Conservation (phyloP, 805 yeast species). For the Ogataea nonfermentans region DNA sequence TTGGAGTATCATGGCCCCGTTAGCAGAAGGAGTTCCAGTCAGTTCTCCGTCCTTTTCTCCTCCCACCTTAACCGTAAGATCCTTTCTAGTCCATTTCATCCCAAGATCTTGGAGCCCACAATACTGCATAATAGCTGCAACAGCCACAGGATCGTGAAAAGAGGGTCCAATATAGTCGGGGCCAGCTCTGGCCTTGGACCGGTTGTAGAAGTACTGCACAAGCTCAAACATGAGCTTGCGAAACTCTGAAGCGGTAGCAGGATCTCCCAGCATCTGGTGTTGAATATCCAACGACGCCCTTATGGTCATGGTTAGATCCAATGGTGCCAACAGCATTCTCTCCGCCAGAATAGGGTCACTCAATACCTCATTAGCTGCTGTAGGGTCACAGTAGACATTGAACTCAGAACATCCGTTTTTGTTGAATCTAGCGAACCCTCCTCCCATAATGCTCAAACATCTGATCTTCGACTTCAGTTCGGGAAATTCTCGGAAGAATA, state of each 20-base stretch:
- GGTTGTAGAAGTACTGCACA: slow-evolving; percentile 47
- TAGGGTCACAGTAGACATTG: slow-evolving; percentile 73
- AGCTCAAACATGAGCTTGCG: slow-evolving; percentile 56
- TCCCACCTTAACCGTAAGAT: slow-evolving; percentile 18
- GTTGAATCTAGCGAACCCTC: slow-evolving; percentile 41
- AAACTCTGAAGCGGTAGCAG: slow-evolving; percentile 38
- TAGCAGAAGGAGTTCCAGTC: slow-evolving; percentile 13
- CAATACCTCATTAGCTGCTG: slow-evolving; percentile 63
- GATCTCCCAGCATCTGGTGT: slow-evolving; percentile 36
- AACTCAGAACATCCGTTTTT: slow-evolving; percentile 57
- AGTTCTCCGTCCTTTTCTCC: slow-evolving; percentile 34
- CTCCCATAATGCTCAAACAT: slow-evolving; percentile 75
- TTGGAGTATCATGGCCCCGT: slow-evolving; percentile 41
- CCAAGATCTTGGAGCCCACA: slow-evolving; percentile 27
- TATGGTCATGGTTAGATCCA: slow-evolving; percentile 70
- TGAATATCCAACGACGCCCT: slow-evolving; percentile 46
- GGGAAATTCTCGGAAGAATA: slow-evolving; percentile 54
- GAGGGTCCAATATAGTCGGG: slow-evolving; percentile 59
- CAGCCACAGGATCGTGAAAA: slow-evolving; percentile 77
- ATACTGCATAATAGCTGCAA: slow-evolving; percentile 54
- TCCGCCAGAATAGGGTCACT: slow-evolving; percentile 43
- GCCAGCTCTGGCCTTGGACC: slow-evolving; percentile 44
- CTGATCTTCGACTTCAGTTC: slow-evolving; percentile 47
- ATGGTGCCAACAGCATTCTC: slow-evolving; percentile 56
- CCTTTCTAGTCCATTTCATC: slow-evolving; percentile 19